phyloP scores from a whole-genome alignment of 768 basidiomycete genomes.

The Sporobolomyces phaffii region DNA sequence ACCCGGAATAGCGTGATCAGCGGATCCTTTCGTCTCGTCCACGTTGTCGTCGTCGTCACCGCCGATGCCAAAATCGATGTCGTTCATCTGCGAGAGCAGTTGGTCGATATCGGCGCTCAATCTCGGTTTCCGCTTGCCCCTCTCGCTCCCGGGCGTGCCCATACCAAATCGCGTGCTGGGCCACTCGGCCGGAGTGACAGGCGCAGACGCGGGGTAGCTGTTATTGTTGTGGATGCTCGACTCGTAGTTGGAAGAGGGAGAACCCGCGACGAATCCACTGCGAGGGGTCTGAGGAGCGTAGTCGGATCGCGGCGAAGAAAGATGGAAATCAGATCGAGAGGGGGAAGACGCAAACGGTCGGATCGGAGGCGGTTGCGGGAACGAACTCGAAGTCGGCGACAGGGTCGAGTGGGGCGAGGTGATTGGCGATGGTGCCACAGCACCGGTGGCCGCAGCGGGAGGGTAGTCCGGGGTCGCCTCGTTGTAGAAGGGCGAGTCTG shows the following conservation, averaged over 20 bases:
- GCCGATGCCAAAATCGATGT: constrained; percentile 26
- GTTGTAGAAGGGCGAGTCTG: constrained; percentile 12
- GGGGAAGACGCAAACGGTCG: neutral
- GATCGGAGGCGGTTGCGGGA: constrained; percentile 2
- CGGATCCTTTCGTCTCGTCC: no score
- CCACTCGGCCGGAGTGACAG: constrained; percentile 32
- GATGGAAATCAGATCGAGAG: neutral
- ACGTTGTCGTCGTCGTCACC: neutral
- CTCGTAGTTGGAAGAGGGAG: no score
- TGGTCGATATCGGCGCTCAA: constrained; percentile 32
- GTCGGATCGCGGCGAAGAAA: neutral
- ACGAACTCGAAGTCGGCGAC: neutral
- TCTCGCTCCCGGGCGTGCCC: neutral
- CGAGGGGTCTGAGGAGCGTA: neutral
- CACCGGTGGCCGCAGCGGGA: neutral
- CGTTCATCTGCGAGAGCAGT: constrained; percentile 32
- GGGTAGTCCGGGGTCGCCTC: constrained; percentile 7
- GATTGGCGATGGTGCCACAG: neutral
- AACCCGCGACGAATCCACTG: neutral
- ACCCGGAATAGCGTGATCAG: no score
- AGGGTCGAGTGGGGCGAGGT: neutral
- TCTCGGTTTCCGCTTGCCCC: neutral
- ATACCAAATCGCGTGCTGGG: constrained; percentile 1
- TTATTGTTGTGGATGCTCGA: neutral
- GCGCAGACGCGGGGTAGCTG: constrained; percentile 28